Conservation (phyloP, 495 filamentous ascomycete species). For the Rhypophila decipiens region DNA sequence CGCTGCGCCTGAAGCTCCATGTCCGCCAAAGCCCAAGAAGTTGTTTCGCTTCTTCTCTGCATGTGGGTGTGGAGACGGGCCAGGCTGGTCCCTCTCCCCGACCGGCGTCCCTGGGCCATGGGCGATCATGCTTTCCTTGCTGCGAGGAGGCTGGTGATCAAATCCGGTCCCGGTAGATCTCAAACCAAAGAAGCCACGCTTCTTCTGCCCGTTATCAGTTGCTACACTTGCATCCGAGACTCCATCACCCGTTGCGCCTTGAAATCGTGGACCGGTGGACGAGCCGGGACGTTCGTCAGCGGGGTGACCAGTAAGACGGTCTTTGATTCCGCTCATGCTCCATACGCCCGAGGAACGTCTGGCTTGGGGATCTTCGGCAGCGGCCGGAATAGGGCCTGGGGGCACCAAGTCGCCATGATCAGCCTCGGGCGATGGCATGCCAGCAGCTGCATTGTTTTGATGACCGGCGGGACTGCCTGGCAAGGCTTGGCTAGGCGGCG, state of each 20-base stretch:
- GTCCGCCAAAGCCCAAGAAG: conserved; percentile 14
- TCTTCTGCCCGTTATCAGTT: conserved; percentile 18
- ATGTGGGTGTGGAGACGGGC: conserved; percentile 9
- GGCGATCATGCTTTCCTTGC: conserved; percentile 25
- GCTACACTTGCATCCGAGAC: conserved; percentile 27
- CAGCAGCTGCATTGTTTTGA: conserved; percentile 3
- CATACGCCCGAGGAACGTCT: conserved; percentile 34
- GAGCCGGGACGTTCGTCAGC: conserved; percentile 23
- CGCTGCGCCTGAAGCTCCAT: neutral
- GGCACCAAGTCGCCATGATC: conserved; percentile 19
- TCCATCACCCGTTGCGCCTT: conserved; percentile 23
- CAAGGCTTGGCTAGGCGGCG: conserved; percentile 15
- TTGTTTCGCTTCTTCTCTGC: conserved; percentile 13
- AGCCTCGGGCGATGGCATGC: conserved; percentile 29
- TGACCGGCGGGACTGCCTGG: conserved; percentile 11
- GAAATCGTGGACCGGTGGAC: conserved; percentile 7
- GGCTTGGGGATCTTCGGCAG: conserved; percentile 21
- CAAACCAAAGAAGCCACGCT: conserved; percentile 12
- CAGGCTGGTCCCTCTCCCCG: conserved; percentile 7
- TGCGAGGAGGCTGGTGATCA: conserved; percentile 15
- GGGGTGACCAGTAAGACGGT: conserved; percentile 20
- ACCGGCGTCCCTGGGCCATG: conserved; percentile 18
- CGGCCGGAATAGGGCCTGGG: conserved; percentile 13
- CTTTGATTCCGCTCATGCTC: conserved; percentile 29
- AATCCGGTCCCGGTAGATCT: conserved; percentile 5